A percentile compares a stretch with the other conserved stretches of the same genome.
Conservation (phyloP, 768 basidiomycete genomes). For the Podaxis sp. region DNA sequence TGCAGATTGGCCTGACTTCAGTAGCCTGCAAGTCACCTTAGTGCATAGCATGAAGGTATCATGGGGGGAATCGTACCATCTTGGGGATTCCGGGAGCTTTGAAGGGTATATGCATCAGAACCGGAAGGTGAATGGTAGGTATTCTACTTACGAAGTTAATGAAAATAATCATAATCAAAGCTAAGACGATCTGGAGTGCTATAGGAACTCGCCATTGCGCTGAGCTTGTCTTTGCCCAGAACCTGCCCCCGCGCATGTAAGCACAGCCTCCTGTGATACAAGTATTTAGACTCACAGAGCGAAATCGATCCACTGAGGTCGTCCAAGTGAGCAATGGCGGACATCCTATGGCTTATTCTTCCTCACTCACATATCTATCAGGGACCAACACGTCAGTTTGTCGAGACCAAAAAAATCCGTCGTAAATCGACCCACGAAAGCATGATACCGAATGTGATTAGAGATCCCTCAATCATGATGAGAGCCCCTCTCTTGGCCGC, state of each 20-base stretch:
- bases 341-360: not conserved
- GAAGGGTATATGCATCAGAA: not conserved
- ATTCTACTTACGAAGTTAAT: conserved; percentile 45
- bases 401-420: not conserved
- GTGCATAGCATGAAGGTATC: not conserved
- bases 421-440: conserved; percentile 44
- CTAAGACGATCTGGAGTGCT: conserved; percentile 57
- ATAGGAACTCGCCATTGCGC: conserved; percentile 66
- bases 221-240: conserved; percentile 49
- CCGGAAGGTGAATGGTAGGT: not conserved
- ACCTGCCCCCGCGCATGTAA: conserved; percentile 30
- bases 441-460: conserved; percentile 66
- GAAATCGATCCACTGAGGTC: conserved; percentile 59
- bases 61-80: conserved; percentile 38
- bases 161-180: conserved; percentile 50
- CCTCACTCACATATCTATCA: conserved; percentile 19
- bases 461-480: conserved; percentile 65
- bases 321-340: not conserved
- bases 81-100: conserved; percentile 59
- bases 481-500: conserved; percentile 58
- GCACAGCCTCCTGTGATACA: not conserved
- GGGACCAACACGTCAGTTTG: not conserved
- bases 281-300: conserved; percentile 44
- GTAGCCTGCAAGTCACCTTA: conserved; percentile 39
- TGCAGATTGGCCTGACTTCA: conserved; percentile 51